Evolutionary conservation across 2,329 filamentous ascomycete species (phyloP).

Genomic region (Byssothecium circinans): DNA sequence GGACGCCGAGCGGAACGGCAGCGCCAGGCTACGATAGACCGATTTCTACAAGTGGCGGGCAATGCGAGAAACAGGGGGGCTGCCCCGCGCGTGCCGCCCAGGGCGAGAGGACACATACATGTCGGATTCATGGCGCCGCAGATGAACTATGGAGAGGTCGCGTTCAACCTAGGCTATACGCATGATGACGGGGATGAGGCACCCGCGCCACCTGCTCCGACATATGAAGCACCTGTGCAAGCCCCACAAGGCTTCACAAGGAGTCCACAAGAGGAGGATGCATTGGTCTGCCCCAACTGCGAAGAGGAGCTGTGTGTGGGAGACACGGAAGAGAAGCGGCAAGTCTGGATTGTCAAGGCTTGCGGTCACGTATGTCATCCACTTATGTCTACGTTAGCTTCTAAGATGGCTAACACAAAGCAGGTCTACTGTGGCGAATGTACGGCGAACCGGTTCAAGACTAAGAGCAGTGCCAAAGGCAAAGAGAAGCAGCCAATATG

Average conservation of each 20-base stretch:
- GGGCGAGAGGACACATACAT: conserved; percentile 17
- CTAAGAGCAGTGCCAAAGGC: conserved; percentile 43
- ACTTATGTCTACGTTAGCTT: neutral
- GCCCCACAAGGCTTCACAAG: conserved; percentile 79
- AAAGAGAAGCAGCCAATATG: conserved; percentile 35
- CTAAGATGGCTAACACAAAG: conserved; percentile 4
- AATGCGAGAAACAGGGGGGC: neutral
- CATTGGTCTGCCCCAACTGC: conserved; percentile 84
- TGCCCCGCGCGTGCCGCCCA: neutral
- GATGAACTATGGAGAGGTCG: conserved; percentile 47
- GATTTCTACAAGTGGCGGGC: neutral
- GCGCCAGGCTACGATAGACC: conserved; percentile 1
- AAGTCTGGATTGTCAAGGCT: conserved; percentile 88
- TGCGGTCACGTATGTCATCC: conserved; percentile 80
- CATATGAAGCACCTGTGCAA: conserved; percentile 66
- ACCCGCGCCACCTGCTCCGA: conserved; percentile 38
- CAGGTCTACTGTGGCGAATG: conserved; percentile 59
- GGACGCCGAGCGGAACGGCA: neutral
- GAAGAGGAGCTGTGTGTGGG: conserved; percentile 80
- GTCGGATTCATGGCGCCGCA: conserved; percentile 28
- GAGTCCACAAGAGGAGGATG: conserved; percentile 69
- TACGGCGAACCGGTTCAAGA: conserved; percentile 43
- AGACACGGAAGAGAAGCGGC: conserved; percentile 67
- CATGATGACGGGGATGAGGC: conserved; percentile 18
- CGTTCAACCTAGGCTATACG: conserved; percentile 46